Percentiles rank a stretch among this genome's conserved stretches.
These are phyloP conservation scores for Colletotrichum graminicola DNA, from an alignment of 2,329 filamentous ascomycete species.

Conservation along the genomic window DNA sequence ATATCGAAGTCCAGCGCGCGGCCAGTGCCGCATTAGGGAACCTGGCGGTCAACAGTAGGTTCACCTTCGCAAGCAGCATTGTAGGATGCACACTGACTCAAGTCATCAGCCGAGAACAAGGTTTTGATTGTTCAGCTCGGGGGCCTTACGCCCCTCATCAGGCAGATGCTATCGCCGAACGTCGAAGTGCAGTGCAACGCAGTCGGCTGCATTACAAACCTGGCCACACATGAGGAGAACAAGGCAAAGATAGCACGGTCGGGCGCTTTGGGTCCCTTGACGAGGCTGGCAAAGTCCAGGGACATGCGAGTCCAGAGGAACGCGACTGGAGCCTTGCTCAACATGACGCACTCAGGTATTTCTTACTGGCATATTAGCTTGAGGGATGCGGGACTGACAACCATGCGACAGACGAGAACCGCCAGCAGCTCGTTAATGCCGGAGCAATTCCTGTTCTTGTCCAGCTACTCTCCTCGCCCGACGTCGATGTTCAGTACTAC, in stretches of 20 bases:
- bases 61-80: conserved; percentile 5
- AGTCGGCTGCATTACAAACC: conserved; percentile 97
- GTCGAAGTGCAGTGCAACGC: conserved; percentile 99
- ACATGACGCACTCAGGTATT: conserved; percentile 98
- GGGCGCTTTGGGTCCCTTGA: conserved; percentile 90
- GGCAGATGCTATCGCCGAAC: conserved; percentile 97
- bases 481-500: conserved; percentile 99
- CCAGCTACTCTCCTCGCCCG: conserved; percentile 89
- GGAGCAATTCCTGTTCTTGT: conserved; percentile 98
- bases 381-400: conserved; percentile 40
- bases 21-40: conserved; percentile 97
- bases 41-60: conserved; percentile 93
- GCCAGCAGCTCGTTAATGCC: conserved; percentile 96
- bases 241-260: conserved; percentile 98
- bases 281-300: conserved; percentile 92
- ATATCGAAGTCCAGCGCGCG: conserved; percentile 96
- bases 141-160: conserved; percentile 90
- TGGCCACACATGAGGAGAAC: conserved; percentile 98
- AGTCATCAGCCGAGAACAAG: conserved; percentile 89
- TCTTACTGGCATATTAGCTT: conserved; percentile 6
- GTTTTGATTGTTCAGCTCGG: conserved; percentile 94
- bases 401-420: conserved; percentile 82
- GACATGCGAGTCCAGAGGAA: conserved; percentile 99
- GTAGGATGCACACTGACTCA: conserved; percentile 14
- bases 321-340: conserved; percentile 93